These are phyloP conservation scores for Backusella macrospora DNA, from an alignment of 192 early-diverging fungal genomes.

Conservation along the genomic window DNA sequence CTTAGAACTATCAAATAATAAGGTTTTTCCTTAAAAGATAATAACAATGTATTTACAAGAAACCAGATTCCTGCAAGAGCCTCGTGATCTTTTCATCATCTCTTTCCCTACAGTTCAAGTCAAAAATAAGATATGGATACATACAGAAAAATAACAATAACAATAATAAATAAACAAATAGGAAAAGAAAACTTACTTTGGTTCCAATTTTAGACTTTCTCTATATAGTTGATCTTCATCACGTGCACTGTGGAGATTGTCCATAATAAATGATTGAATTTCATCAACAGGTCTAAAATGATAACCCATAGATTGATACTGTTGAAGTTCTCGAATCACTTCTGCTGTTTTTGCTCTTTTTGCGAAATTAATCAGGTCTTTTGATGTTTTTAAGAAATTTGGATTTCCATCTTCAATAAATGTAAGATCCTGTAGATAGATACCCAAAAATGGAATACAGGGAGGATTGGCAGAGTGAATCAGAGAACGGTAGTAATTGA, in stretches of 20 bases:
- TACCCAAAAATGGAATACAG: conserved; percentile 78
- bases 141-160: background rate
- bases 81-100: conserved; percentile 83
- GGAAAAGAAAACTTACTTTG: conserved; percentile 54
- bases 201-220: conserved; percentile 80
- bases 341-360: conserved; percentile 90
- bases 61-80: conserved; percentile 76
- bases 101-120: conserved; percentile 55
- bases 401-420: conserved; percentile 95
- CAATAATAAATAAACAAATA: background rate
- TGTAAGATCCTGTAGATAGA: conserved; percentile 89
- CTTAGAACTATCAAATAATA: conserved; percentile 10
- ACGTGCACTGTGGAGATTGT: conserved; percentile 66
- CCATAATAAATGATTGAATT: conserved; percentile 79
- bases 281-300: conserved; percentile 79
- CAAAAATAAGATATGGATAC: background rate
- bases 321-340: conserved; percentile 89
- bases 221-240: conserved; percentile 80
- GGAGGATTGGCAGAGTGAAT: conserved; percentile 85
- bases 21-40: conserved; percentile 13
- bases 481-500: conserved; percentile 78
- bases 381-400: conserved; percentile 64
- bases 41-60: conserved; percentile 55
- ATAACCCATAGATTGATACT: conserved; percentile 90
- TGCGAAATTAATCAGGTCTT: conserved; percentile 88